A percentile compares a stretch with the other conserved stretches of the same genome.
Conservation (phyloP, 805 yeast genomes). For the Zygosaccharomyces kombuchaensis region DNA sequence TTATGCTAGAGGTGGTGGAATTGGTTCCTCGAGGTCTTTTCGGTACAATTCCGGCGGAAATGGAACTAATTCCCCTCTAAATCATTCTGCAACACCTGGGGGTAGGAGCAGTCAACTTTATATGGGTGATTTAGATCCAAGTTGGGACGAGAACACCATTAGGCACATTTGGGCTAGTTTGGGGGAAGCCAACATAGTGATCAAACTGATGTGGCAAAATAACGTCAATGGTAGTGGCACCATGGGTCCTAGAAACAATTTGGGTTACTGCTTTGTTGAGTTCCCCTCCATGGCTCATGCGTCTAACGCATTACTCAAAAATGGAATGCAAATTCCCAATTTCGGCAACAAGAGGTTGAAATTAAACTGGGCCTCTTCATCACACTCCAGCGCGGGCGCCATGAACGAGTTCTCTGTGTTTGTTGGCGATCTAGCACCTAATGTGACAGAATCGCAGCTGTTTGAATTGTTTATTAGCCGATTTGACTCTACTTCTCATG, state of each 20-base stretch:
- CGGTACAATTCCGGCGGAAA: constrained; percentile 5
- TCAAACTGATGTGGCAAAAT: constrained; percentile 71
- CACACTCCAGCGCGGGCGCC: constrained; percentile 13
- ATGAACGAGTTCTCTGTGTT: constrained; percentile 60
- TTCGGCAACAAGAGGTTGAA: constrained; percentile 50
- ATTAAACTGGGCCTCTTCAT: constrained; percentile 70
- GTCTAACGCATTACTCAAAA: constrained; percentile 56
- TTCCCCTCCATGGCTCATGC: constrained; percentile 61
- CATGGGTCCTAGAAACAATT: constrained; percentile 40
- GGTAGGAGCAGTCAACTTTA: constrained; percentile 42
- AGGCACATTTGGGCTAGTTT: constrained; percentile 63
- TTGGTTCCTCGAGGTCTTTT: background rate
- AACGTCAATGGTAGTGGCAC: constrained; percentile 24
- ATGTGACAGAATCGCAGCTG: constrained; percentile 62
- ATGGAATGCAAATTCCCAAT: constrained; percentile 68
- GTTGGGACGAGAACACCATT: constrained; percentile 72
- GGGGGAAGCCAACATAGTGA: constrained; percentile 56
- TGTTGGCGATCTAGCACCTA: constrained; percentile 79
- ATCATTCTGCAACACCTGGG: background rate
- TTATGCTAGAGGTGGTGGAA: constrained; percentile 4
- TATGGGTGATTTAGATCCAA: constrained; percentile 90
- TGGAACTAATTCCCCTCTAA: background rate
- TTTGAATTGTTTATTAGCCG: constrained; percentile 62
- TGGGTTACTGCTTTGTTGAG: constrained; percentile 80
- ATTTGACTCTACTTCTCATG: constrained; percentile 70